Evolutionary conservation across 2,329 filamentous ascomycete species (phyloP), one percentile per base, ranked within the genome.

Genomic region (Fusarium pseudoanthophilum): DNA sequence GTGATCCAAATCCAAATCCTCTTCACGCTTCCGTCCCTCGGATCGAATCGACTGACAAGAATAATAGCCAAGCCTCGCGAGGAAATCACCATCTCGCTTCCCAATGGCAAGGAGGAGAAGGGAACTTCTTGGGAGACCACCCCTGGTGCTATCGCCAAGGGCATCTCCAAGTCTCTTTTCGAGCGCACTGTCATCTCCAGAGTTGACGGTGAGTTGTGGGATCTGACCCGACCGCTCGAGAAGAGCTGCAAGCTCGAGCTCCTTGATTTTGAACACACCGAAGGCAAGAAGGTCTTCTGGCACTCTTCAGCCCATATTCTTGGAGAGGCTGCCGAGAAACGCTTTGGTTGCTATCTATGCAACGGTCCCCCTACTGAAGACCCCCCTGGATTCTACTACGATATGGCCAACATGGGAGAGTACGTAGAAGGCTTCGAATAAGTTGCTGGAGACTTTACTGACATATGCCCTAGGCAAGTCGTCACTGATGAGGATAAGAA

Each of bases 291-390:
- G 82, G 95, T 98, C 64, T 99, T 98, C 85, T 99, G 95, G 95
- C 96, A 98, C 84, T 97, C 94, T 26, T 95, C 92, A 78, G 96
- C 96, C 49, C 96, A 99, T 82, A 92, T 97, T 74, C 90, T 99
- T n/a, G 96, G 96, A 76, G 96, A 98, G 84, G 95, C 95, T 68
- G 93, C 92, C 56, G 96, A 99, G 84, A 90, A 93, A 79, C 90
- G 95, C 78, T 99, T 95, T 80, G 94, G 95, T 68, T 98, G 95
- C 84, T 92, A 93, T 78, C 89, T 98, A 51, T 98, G 95, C 82
- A 97, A 98, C 81, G 96, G 96, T 30, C 96, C 96, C 39, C 96
- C 94, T 15, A 95, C 95, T 49, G 91, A 95, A 60, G 92, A 95
- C 82, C 82, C 82, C 13, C 82, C 82, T 20, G 95, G 95, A 43